A percentile compares a stretch with the other conserved stretches of the same genome.
Evolutionary conservation across 345 rosid genomes (phyloP).

Genomic region (Rubroshorea leprosula): DNA sequence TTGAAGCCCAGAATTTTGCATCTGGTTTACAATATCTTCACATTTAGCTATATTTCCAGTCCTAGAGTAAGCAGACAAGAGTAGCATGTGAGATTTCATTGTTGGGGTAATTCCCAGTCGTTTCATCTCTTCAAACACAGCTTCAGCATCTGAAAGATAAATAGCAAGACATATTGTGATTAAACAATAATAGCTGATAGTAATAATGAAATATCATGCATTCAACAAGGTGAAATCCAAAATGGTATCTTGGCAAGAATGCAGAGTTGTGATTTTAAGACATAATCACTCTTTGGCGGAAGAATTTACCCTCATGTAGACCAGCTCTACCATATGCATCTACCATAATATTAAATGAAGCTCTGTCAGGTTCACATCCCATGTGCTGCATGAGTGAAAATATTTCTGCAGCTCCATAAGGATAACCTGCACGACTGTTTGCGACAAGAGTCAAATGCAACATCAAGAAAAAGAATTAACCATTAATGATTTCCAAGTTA

Average conservation of each 20-base stretch:
- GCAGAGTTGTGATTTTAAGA: too few relatives aligned
- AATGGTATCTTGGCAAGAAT: background rate
- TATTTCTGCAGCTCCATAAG: conserved; percentile 87
- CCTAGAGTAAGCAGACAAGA: conserved; percentile 75
- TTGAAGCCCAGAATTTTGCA: conserved; percentile 67
- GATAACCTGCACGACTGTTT: conserved; percentile 85
- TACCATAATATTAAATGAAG: conserved; percentile 89
- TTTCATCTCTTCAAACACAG: conserved; percentile 80
- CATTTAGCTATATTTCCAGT: conserved; percentile 60
- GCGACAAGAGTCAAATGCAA: conserved; percentile 5
- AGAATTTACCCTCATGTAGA: conserved; percentile 56
- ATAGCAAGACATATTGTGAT: background rate
- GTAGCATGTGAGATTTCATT: conserved; percentile 93
- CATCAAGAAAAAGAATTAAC: conserved; percentile 1
- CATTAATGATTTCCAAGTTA: too few relatives aligned
- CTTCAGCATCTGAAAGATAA: conserved; percentile 55
- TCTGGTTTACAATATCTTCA: conserved; percentile 59
- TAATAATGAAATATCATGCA: background rate
- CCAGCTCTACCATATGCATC: conserved; percentile 94
- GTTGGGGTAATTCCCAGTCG: conserved; percentile 67
- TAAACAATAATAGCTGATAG: too few relatives aligned
- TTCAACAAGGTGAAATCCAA: background rate
- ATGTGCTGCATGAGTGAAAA: conserved; percentile 91
- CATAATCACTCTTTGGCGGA: too few relatives aligned
- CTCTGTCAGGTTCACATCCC: conserved; percentile 95